Evolutionary conservation across 305 asterid genomes (phyloP), one percentile per base, ranked within the genome.

Genomic region (Nicotiana rustica): DNA sequence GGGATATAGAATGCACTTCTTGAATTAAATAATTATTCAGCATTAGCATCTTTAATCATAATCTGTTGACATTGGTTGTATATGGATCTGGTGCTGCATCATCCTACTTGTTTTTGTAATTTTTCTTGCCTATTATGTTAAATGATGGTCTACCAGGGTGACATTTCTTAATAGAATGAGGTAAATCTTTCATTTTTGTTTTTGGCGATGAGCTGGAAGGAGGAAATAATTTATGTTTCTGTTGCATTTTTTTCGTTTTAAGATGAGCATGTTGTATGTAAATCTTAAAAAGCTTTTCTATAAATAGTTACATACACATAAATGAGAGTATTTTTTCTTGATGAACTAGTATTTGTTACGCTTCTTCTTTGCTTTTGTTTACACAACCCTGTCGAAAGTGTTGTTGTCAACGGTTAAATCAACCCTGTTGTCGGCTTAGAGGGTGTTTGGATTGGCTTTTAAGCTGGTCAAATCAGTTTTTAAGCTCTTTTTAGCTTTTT

Each of bases 1-100:
- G 78, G 10, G 60, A 71, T 44, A 44, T 25, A 19, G 57, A 69
- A 41, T 35, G 44, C 17, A 69, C 10, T n/a, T 69, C 49, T 69
- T 69, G 35, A 41, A 69, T 41, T 44, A 41, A 41, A 70, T 41
- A 41, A 70, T 70, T 59, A 59, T 59, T 61, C n/a, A 17, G 18
- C 19, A 41, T 14, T 70, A 10, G 17, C 35, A 70, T 70, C 78
- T 70, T 70, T 70, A 19, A 70, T 70, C 60, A 70, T 68, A 70
- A 70, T 70, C 35, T 70, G 78, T 44, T 41, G 33, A 44, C 49
- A 41, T 41, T 41, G 49, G 49, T 41, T 5, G 36, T 70, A 19
- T 70, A 44, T 70, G 33, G 36, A 44, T 19, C 12, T 19, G 36
- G 18, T 41, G 78, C 60, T 41, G 49, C 49, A 41, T 41, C 49